Percentiles rank a stretch among this genome's conserved stretches.
Conservation (phyloP, 495 filamentous ascomycete genomes). For the Emericellopsis terricola region DNA sequence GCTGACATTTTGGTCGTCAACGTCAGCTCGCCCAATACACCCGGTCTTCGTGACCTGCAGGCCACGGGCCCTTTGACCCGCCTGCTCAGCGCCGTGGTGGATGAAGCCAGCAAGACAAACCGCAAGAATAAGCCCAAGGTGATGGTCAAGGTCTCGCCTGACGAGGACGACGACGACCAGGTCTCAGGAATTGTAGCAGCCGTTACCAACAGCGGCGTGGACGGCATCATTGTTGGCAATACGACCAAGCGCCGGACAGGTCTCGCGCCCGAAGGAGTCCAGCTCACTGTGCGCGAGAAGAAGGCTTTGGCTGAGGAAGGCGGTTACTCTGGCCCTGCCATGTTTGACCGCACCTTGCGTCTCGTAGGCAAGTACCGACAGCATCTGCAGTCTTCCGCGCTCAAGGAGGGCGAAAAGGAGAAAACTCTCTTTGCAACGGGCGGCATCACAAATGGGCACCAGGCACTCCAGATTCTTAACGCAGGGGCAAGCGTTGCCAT, state of each 20-base stretch:
- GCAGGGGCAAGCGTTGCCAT: slow-evolving; percentile 78
- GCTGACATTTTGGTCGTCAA: slow-evolving; percentile 94
- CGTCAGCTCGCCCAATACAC: slow-evolving; percentile 90
- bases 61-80: slow-evolving; percentile 59
- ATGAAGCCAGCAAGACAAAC: slow-evolving; percentile 41
- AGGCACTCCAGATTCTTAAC: slow-evolving; percentile 61
- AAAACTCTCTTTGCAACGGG: slow-evolving; percentile 89
- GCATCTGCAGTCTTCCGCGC: slow-evolving; percentile 40
- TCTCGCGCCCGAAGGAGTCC: slow-evolving; percentile 43
- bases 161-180: slow-evolving; percentile 71
- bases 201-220: slow-evolving; percentile 66
- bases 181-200: slow-evolving; percentile 77
- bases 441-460: slow-evolving; percentile 69
- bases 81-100: slow-evolving; percentile 67
- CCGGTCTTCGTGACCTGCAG: slow-evolving; percentile 73
- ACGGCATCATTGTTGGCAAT: slow-evolving; percentile 95
- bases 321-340: slow-evolving; percentile 76
- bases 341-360: slow-evolving; percentile 58
- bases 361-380: slow-evolving; percentile 65
- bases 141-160: slow-evolving; percentile 94
- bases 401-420: slow-evolving; percentile 16
- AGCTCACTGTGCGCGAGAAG: slow-evolving; percentile 47
- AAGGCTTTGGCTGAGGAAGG: slow-evolving; percentile 54
- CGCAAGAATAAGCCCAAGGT: slow-evolving; percentile 62
- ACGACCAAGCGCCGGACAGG: slow-evolving; percentile 71